Conservation (phyloP, 371 early-diverging fungal species). For the Actinomortierella wolfii region DNA sequence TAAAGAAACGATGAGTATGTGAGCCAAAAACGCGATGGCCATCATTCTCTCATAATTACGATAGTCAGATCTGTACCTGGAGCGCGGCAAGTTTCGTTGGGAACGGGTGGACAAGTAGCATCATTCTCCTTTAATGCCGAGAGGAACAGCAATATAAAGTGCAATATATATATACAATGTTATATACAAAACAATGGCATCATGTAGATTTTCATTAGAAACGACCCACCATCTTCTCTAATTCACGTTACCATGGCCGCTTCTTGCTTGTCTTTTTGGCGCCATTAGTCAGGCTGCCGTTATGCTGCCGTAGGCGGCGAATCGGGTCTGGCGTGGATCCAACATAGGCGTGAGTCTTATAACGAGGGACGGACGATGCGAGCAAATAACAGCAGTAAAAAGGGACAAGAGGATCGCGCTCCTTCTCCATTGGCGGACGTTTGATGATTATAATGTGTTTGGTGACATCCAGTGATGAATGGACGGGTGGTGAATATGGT, state of each 20-base stretch:
- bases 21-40: neutral
- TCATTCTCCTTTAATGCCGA: constrained; percentile 50
- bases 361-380: constrained; percentile 46
- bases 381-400: constrained; percentile 63
- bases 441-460: too few species aligned
- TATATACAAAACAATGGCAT: too few species aligned
- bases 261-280: constrained; percentile 61
- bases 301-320: constrained; percentile 64
- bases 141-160: neutral
- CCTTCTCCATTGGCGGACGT: too few species aligned
- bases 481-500: too few species aligned
- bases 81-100: constrained; percentile 58
- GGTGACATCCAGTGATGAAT: too few species aligned
- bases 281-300: constrained; percentile 64
- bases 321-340: constrained; percentile 69
- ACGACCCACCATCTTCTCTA: too few species aligned
- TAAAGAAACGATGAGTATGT: neutral
- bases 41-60: neutral
- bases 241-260: constrained; percentile 57
- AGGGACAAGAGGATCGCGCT: constrained; percentile 16
- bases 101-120: constrained; percentile 62
- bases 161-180: neutral
- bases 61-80: constrained; percentile 42
- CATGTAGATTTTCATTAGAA: too few species aligned
- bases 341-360: constrained; percentile 54